Evolutionary conservation across 2,329 filamentous ascomycete genomes (phyloP).

Genomic region (Polytolypa hystricis): DNA sequence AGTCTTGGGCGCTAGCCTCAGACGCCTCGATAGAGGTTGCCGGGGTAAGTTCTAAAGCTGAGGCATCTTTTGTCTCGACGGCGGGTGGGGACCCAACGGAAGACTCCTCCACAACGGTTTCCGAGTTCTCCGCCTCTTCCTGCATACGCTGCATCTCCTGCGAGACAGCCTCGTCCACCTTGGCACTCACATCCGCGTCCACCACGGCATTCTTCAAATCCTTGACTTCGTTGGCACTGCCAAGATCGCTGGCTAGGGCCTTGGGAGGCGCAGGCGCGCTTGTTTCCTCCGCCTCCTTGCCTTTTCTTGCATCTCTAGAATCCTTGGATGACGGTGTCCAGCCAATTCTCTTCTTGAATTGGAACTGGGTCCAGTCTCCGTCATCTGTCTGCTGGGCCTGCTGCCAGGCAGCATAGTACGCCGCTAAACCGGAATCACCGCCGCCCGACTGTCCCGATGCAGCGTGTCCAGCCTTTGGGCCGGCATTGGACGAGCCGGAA

Average conservation of each 20-base stretch:
- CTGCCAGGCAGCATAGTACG: conserved; percentile 85
- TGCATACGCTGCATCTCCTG: conserved; percentile 57
- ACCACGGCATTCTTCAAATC: conserved; percentile 40
- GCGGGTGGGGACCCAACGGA: conserved; percentile 17
- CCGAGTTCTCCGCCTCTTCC: conserved; percentile 39
- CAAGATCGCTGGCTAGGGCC: conserved; percentile 41
- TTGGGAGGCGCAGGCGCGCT: conserved; percentile 10
- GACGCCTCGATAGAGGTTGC: conserved; percentile 19
- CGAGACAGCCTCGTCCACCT: conserved; percentile 75
- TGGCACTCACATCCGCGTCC: conserved; percentile 49
- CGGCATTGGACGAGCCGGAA: conserved; percentile 40
- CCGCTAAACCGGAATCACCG: conserved; percentile 61
- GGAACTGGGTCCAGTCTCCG: conserved; percentile 82
- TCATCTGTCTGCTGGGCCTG: conserved; percentile 60
- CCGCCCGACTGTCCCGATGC: conserved; percentile 36
- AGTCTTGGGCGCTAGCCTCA: conserved; percentile 47
- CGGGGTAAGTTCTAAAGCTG: conserved; percentile 17
- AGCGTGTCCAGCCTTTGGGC: conserved; percentile 48
- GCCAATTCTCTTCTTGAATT: conserved; percentile 78
- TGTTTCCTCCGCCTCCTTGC: conserved; percentile 11
- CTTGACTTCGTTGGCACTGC: conserved; percentile 51
- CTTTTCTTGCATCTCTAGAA: conserved; percentile 18
- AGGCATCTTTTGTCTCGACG: conserved; percentile 8
- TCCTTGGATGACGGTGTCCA: conserved; percentile 55
- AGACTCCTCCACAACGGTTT: conserved; percentile 24